Percentiles rank a stretch among this genome's conserved stretches.
These are phyloP conservation scores for Trichosporon sp. DNA, from an alignment of 1,284 basidiomycete species.

Conservation along the genomic window DNA sequence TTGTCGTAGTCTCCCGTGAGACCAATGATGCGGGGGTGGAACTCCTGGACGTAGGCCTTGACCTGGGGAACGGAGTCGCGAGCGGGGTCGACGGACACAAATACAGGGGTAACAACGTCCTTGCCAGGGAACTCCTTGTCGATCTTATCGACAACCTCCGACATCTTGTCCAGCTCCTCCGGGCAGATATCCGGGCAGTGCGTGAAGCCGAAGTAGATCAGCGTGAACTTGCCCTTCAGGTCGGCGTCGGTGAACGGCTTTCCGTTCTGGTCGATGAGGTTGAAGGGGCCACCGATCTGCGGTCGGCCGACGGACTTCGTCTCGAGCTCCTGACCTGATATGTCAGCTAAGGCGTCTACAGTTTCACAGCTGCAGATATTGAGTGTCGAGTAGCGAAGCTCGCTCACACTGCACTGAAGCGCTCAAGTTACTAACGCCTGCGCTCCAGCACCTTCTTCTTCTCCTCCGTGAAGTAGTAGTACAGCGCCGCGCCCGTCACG, in stretches of 20 bases:
- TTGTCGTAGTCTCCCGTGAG: conserved; percentile 80
- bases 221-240: conserved; percentile 70
- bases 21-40: conserved; percentile 85
- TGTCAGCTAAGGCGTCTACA: neutral
- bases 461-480: conserved; percentile 82
- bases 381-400: too few relatives aligned
- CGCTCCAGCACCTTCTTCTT: conserved; percentile 72
- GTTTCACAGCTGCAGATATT: too few relatives aligned
- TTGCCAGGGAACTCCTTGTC: conserved; percentile 58
- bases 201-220: conserved; percentile 96
- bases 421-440: conserved; percentile 56
- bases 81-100: conserved; percentile 94
- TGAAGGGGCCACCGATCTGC: conserved; percentile 85
- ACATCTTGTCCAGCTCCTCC: conserved; percentile 95
- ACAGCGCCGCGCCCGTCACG: conserved; percentile 71
- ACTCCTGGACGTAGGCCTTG: conserved; percentile 60
- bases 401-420: too few relatives aligned
- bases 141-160: conserved; percentile 64
- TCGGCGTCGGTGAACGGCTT: conserved; percentile 75
- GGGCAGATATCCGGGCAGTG: conserved; percentile 99
- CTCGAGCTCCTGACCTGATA: conserved; percentile 60
- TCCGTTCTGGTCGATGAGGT: conserved; percentile 62
- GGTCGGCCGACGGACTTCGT: conserved; percentile 57
- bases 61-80: conserved; percentile 66
- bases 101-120: conserved; percentile 68